phyloP scores from a whole-genome alignment of 1,139 yeast genomes.

The Debaryomyces subglobosus region DNA sequence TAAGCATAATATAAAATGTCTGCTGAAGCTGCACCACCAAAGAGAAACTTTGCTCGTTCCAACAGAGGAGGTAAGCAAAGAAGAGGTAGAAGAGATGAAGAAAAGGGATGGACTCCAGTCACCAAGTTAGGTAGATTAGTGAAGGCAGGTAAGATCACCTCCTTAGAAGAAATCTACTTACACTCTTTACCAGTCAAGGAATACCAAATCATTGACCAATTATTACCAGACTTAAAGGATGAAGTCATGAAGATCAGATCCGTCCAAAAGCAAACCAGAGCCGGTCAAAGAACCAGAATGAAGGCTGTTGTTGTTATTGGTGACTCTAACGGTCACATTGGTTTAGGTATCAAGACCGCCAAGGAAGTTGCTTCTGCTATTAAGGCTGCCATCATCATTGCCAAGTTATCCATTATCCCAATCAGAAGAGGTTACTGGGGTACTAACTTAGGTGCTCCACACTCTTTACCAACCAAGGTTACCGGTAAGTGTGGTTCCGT shows the following conservation, averaged over 20 bases:
- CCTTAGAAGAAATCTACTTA: slow-evolving; percentile 98
- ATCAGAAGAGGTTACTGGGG: slow-evolving; percentile 99
- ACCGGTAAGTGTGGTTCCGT: slow-evolving; percentile 99
- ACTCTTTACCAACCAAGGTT: slow-evolving; percentile 96
- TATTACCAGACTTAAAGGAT: slow-evolving; percentile 95
- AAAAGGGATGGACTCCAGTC: slow-evolving; percentile 99
- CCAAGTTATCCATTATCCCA: slow-evolving; percentile 98
- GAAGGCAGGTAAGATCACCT: slow-evolving; percentile 96
- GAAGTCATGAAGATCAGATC: slow-evolving; percentile 99
- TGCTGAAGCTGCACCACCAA: slow-evolving; percentile 63
- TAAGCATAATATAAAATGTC: slow-evolving; percentile 51
- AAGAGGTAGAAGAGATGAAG: slow-evolving; percentile 78
- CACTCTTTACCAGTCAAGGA: slow-evolving; percentile 99
- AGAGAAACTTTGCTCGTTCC: slow-evolving; percentile 67
- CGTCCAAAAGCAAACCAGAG: slow-evolving; percentile 99
- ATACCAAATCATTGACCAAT: slow-evolving; percentile 96
- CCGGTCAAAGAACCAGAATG: slow-evolving; percentile 99
- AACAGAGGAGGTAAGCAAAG: slow-evolving; percentile 51
- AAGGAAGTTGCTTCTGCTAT: slow-evolving; percentile 99
- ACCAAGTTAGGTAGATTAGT: slow-evolving; percentile 99
- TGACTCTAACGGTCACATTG: slow-evolving; percentile 99
- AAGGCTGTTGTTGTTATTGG: slow-evolving; percentile 99
- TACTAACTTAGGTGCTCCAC: slow-evolving; percentile 99
- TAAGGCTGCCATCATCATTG: slow-evolving; percentile 99
- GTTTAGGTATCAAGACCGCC: slow-evolving; percentile 99